phyloP scores from a whole-genome alignment of 768 basidiomycete species.

The Kwoniella dendrophila region DNA sequence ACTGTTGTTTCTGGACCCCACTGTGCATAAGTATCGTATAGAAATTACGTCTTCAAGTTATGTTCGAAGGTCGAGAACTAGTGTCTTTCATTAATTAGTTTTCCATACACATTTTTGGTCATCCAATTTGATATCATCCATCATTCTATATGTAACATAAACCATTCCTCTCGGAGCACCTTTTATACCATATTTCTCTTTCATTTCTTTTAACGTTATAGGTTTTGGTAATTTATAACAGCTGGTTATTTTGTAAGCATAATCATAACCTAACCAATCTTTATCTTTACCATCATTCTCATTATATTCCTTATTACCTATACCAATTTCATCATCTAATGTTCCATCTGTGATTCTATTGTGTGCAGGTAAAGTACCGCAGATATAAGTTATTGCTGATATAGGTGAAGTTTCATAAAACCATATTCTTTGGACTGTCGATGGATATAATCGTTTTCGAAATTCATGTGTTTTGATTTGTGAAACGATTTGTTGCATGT shows the following conservation, averaged over 20 bases:
- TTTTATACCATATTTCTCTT: slow-evolving; percentile 17
- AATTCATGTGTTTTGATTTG: slow-evolving; percentile 28
- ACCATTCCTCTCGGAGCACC: slow-evolving; percentile 32
- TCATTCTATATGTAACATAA: slow-evolving; percentile 25
- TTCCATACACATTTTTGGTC: slow-evolving; percentile 21
- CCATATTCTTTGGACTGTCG: slow-evolving; percentile 27
- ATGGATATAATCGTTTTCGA: slow-evolving; percentile 26
- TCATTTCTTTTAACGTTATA: slow-evolving; percentile 17
- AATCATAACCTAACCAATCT: slow-evolving; percentile 26
- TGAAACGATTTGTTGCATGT: slow-evolving; percentile 28
- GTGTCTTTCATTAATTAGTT: too few relatives aligned
- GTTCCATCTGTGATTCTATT: background rate
- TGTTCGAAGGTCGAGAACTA: too few relatives aligned
- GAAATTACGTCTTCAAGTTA: too few relatives aligned
- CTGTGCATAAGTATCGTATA: too few relatives aligned
- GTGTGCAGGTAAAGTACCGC: slow-evolving; percentile 20
- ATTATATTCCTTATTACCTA: slow-evolving; percentile 30
- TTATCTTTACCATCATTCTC: background rate
- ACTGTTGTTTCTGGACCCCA: too few relatives aligned
- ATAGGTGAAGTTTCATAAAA: slow-evolving; percentile 31
- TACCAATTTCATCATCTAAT: slow-evolving; percentile 18
- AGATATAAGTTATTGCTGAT: slow-evolving; percentile 28
- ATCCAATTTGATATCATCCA: slow-evolving; percentile 9
- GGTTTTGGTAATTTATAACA: slow-evolving; percentile 16
- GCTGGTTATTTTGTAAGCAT: slow-evolving; percentile 23